Evolutionary conservation across 306 rosid species (phyloP).

Genomic region (Castanea mollissima): DNA sequence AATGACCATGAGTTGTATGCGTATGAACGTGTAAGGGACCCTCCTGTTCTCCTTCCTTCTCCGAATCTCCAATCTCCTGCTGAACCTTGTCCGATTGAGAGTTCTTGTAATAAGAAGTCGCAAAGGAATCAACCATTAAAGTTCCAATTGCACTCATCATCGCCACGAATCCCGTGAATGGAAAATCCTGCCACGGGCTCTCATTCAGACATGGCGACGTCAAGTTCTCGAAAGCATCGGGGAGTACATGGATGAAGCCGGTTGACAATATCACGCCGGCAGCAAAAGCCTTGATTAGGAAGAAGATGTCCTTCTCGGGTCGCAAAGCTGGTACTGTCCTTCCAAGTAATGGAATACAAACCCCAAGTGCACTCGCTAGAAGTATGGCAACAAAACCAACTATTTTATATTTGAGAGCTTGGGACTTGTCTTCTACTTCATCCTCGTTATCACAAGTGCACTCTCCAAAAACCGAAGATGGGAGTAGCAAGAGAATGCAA

Average conservation of each 20-base stretch:
- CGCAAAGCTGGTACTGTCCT: slow-evolving; percentile 49
- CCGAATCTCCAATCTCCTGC: slow-evolving; percentile 20
- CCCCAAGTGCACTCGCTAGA: slow-evolving; percentile 55
- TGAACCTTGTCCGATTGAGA: slow-evolving; percentile 9
- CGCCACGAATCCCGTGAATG: slow-evolving; percentile 82
- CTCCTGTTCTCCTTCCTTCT: slow-evolving; percentile 26
- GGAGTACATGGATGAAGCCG: slow-evolving; percentile 77
- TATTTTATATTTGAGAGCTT: slow-evolving; percentile 19
- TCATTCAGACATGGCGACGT: slow-evolving; percentile 40
- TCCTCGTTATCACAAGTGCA: slow-evolving; percentile 32
- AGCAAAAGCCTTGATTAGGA: slow-evolving; percentile 62
- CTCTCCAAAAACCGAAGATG: slow-evolving; percentile 25
- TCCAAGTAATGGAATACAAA: slow-evolving; percentile 60
- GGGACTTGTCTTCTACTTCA: neutral
- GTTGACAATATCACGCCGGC: slow-evolving; percentile 82
- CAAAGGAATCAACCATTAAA: slow-evolving; percentile 69
- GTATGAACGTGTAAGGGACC: slow-evolving; percentile 56
- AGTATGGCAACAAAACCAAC: slow-evolving; percentile 18
- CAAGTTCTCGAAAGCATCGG: slow-evolving; percentile 56
- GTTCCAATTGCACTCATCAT: slow-evolving; percentile 75
- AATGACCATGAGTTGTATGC: slow-evolving; percentile 68
- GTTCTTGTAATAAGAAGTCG: slow-evolving; percentile 53
- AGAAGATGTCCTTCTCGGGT: slow-evolving; percentile 57
- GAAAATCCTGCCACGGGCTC: slow-evolving; percentile 63
- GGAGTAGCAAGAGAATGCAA: slow-evolving; percentile 9